These are phyloP conservation scores for Chrysoporthe puriensis DNA, from an alignment of 2,329 filamentous ascomycete genomes.

Conservation along the genomic window DNA sequence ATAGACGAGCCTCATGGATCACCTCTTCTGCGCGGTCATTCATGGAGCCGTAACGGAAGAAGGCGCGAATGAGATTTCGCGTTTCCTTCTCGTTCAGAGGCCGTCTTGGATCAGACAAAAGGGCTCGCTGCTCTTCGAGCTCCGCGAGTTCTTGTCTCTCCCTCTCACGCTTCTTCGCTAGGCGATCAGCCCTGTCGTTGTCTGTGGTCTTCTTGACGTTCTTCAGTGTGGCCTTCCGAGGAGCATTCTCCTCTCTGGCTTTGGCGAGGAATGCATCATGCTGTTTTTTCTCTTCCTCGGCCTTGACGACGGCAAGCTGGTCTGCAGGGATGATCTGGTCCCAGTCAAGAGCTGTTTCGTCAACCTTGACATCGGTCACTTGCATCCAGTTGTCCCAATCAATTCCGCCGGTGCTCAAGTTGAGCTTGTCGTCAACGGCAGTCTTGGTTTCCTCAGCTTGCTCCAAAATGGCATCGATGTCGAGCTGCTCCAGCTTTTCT, in stretches of 20 bases:
- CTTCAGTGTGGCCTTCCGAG: slow-evolving; percentile 71
- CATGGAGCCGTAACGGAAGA: slow-evolving; percentile 87
- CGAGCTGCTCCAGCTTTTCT: slow-evolving; percentile 92
- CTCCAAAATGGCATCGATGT: slow-evolving; percentile 95
- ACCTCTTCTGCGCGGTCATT: slow-evolving; percentile 88
- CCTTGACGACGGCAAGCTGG: slow-evolving; percentile 85
- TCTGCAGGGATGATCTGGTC: slow-evolving; percentile 98
- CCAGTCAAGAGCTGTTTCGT: slow-evolving; percentile 81
- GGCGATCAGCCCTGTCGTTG: slow-evolving; percentile 65
- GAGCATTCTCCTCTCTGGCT: slow-evolving; percentile 82
- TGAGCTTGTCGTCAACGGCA: slow-evolving; percentile 89
- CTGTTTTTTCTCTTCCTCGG: slow-evolving; percentile 81
- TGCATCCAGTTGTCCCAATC: slow-evolving; percentile 94
- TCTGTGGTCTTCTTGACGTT: slow-evolving; percentile 55
- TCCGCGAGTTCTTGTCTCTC: slow-evolving; percentile 73
- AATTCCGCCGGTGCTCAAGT: slow-evolving; percentile 83
- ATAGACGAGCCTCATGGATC: slow-evolving; percentile 81
- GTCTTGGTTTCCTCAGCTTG: slow-evolving; percentile 98
- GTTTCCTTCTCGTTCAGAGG: slow-evolving; percentile 91
- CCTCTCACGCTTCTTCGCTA: slow-evolving; percentile 67
- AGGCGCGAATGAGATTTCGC: slow-evolving; percentile 86
- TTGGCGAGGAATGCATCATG: slow-evolving; percentile 82
- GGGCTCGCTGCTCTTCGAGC: slow-evolving; percentile 72
- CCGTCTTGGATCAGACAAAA: slow-evolving; percentile 82
- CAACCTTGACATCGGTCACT: slow-evolving; percentile 96